Evolutionary conservation across 495 filamentous ascomycete species (phyloP).

Genomic region (Daldinia concentrica): DNA sequence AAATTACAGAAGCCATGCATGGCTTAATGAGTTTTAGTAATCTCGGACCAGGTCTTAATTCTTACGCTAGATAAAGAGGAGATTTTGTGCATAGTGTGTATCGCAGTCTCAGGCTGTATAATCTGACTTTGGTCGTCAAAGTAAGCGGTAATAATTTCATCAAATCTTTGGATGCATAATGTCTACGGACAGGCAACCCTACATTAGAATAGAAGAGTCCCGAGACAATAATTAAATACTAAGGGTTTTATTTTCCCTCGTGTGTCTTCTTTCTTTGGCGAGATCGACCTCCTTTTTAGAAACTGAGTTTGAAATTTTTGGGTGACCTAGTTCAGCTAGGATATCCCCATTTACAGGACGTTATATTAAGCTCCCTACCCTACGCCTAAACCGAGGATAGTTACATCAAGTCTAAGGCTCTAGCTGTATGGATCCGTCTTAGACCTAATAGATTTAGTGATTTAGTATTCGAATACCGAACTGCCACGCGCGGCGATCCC

Average conservation of each 20-base stretch:
- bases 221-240: slow-evolving; percentile 2
- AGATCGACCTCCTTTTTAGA: too few species aligned
- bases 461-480: too few species aligned
- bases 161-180: too few species aligned
- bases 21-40: slow-evolving; percentile 43
- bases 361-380: slow-evolving; percentile 25
- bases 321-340: background rate
- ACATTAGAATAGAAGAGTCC: slow-evolving; percentile 18
- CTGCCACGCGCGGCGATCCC: too few species aligned
- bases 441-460: background rate
- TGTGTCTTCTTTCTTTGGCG: background rate
- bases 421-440: background rate
- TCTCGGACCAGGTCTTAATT: slow-evolving; percentile 32
- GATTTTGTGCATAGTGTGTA: background rate
- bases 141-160: background rate
- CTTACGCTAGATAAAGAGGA: slow-evolving; percentile 22
- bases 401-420: background rate
- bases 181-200: background rate
- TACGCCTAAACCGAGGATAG: background rate
- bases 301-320: background rate
- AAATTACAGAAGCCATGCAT: slow-evolving; percentile 40
- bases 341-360: slow-evolving; percentile 6
- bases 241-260: too few species aligned
- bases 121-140: background rate
- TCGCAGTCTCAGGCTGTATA: too few species aligned